Evolutionary conservation across 2,329 filamentous ascomycete species (phyloP).

Genomic region (Aureobasidium zeae): DNA sequence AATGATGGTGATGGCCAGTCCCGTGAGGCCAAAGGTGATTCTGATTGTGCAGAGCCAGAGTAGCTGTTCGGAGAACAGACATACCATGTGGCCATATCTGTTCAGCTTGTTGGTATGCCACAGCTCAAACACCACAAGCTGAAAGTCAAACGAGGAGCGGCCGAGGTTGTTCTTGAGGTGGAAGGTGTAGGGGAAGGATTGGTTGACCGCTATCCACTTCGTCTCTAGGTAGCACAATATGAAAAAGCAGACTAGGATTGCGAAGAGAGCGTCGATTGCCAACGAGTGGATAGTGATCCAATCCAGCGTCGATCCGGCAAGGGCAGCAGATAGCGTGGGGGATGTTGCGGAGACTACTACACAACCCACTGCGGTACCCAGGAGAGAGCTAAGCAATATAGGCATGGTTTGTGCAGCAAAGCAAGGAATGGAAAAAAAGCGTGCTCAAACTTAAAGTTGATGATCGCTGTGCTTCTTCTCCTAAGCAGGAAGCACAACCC

Average conservation of each 20-base stretch:
- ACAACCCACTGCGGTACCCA: slow-evolving; percentile 9
- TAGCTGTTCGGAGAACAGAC: slow-evolving; percentile 14
- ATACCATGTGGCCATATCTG: slow-evolving; percentile 16
- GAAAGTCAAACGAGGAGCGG: slow-evolving; percentile 9
- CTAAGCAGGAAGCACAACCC: background rate
- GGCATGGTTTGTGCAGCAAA: slow-evolving; percentile 4
- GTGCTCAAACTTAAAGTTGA: slow-evolving; percentile 6
- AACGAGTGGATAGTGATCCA: slow-evolving; percentile 12
- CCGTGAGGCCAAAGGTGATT: slow-evolving; percentile 10
- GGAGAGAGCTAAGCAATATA: slow-evolving; percentile 10
- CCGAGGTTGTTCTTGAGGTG: slow-evolving; percentile 16
- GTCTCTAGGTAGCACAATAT: slow-evolving; percentile 16
- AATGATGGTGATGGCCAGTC: slow-evolving; percentile 9
- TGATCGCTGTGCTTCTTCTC: slow-evolving; percentile 6
- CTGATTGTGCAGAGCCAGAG: slow-evolving; percentile 13
- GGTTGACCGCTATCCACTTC: slow-evolving; percentile 15
- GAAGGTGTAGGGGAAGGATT: slow-evolving; percentile 16
- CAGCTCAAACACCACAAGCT: slow-evolving; percentile 14
- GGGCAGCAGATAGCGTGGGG: slow-evolving; percentile 7
- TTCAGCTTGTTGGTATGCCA: slow-evolving; percentile 17
- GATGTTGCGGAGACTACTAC: slow-evolving; percentile 14
- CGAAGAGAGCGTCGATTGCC: slow-evolving; percentile 14
- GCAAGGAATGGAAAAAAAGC: background rate
- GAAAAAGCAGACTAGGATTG: slow-evolving; percentile 13
- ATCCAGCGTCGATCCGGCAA: slow-evolving; percentile 8